Percentiles rank a stretch among this genome's conserved stretches.
Evolutionary conservation across 805 yeast genomes (phyloP).

Genomic region (Starmerella sirachaensis): DNA sequence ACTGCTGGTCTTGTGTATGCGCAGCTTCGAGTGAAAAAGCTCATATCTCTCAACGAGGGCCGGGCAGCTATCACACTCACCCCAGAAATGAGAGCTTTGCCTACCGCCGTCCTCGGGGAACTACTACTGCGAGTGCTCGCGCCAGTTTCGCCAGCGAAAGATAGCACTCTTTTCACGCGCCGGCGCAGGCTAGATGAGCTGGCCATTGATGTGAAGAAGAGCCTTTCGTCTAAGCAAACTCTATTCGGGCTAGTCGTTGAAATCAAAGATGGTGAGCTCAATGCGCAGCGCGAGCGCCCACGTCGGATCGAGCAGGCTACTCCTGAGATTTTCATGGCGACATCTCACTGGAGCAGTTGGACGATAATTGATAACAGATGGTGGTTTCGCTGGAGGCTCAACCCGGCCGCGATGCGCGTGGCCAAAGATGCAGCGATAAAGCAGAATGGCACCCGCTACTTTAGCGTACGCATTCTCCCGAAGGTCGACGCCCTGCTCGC

Average conservation of each 20-base stretch:
- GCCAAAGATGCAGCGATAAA: neutral
- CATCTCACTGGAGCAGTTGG: conserved; percentile 19
- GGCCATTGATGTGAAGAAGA: neutral
- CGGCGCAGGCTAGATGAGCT: conserved; percentile 6
- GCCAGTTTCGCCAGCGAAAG: conserved; percentile 14
- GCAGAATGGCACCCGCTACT: neutral
- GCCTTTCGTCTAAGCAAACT: neutral
- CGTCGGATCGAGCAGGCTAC: conserved; percentile 1
- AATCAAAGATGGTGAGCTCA: neutral
- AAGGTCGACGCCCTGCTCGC: conserved; percentile 1
- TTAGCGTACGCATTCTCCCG: conserved; percentile 7
- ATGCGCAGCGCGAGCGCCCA: conserved; percentile 7
- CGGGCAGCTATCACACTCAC: conserved; percentile 3
- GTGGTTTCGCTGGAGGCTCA: conserved; percentile 20
- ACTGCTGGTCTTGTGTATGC: neutral
- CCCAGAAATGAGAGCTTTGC: conserved; percentile 5
- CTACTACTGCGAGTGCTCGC: conserved; percentile 14
- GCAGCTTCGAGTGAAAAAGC: too few species aligned
- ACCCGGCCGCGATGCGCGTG: neutral
- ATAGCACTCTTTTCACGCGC: conserved; percentile 9
- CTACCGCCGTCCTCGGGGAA: conserved; percentile 9
- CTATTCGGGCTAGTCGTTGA: conserved; percentile 8
- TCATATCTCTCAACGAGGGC: neutral
- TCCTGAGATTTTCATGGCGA: conserved; percentile 6
- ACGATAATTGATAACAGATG: conserved; percentile 19